Conservation (phyloP, 305 asterid genomes). For the Rubia tinctorum region DNA sequence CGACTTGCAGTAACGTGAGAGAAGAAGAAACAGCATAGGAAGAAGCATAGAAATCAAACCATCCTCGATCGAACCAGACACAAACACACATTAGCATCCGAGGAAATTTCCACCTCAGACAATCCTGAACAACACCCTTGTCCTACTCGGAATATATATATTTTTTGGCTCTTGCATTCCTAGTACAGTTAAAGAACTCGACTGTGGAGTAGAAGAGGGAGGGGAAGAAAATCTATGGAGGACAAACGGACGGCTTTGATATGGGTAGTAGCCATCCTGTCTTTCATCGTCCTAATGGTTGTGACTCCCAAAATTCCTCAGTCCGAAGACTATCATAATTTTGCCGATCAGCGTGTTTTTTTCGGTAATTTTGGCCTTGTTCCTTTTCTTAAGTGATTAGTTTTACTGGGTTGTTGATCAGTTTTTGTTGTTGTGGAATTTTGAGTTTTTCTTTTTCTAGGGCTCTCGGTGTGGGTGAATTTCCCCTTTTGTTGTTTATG, state of each 20-base stretch:
- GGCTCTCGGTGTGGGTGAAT: neutral
- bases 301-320: conserved; percentile 96
- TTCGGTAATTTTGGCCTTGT: conserved; percentile 40
- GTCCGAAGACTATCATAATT: conserved; percentile 82
- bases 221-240: conserved; percentile 23
- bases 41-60: neutral
- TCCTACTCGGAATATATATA: neutral
- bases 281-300: conserved; percentile 73
- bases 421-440: neutral
- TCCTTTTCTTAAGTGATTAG: neutral
- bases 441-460: neutral
- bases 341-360: conserved; percentile 78
- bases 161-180: neutral
- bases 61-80: neutral
- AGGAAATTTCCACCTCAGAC: conserved; percentile 1
- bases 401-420: neutral
- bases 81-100: neutral
- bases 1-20: neutral
- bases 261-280: conserved; percentile 73
- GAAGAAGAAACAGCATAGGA: neutral
- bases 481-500: neutral
- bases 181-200: neutral
- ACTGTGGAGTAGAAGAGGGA: neutral
- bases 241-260: conserved; percentile 45
- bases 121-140: neutral